Base-by-base conservation (phyloP, 805 yeast species). In the Metschnikowia reukaufii region DNA sequence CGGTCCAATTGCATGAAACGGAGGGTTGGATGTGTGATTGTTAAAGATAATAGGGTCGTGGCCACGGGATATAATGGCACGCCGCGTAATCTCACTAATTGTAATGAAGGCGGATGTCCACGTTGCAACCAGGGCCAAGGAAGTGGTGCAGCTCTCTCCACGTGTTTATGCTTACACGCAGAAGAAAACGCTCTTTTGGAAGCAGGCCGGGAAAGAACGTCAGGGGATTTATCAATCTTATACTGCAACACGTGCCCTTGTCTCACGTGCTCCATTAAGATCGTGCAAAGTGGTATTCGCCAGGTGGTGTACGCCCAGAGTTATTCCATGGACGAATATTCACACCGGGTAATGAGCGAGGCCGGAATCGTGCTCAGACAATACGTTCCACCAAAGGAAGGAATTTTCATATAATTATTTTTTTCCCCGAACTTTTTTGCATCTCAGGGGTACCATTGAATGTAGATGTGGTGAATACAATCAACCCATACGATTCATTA, bases 1-100 rank as follows among this genome's bases (percentile, higher is more conserved):
- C 73, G 99, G 54, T 84, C 96, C 21, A 94, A 94, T 57, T 94
- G 99, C 70, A 94, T 94, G 98, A 94, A 94, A 65, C 73, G 99
- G 49, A 76, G 96, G 44, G 99, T 94, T 2, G 99, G 99, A 0
- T 92, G 98, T 66, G 98, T 94, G 7, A 79, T 94, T 15, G 97
- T 89, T 2, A 77, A 89, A 44, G 94, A 88, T 39, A 81, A 80
- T 32, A 73, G 97, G 47, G 96, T 94, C 21, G 77, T 94, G 20
- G 94, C 98, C 2, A 94, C 99, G 0, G 99, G 99, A 0, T 94
- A 94, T 66, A 94, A 94, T 60, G 99, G 99, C 1, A 94, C 99
- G 0, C 98, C 99, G 9, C 76, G 96, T 35, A 88, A 90, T 49
- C 68, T 89, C 58, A 72, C 74, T 20, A 94, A 94, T 59, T 94